Evolutionary conservation across 345 rosid species (phyloP).

Genomic region (Excoecaria cochinchinensis): DNA sequence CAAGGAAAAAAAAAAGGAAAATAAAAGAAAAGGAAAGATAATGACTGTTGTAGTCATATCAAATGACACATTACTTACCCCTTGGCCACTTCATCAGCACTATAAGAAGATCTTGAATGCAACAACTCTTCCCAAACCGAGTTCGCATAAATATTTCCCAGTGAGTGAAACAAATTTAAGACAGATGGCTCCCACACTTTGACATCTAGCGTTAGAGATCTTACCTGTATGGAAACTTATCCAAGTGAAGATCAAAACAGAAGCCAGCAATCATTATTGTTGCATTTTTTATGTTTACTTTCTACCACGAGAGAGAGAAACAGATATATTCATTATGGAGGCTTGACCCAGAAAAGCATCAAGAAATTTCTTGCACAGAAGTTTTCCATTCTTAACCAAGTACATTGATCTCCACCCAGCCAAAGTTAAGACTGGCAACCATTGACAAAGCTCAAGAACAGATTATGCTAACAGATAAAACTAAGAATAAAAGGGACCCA

Average conservation of each 20-base stretch:
- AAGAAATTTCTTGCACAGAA: too few species aligned
- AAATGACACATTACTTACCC: slow-evolving; percentile 44
- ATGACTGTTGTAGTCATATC: slow-evolving; percentile 13
- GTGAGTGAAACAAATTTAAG: slow-evolving; percentile 63
- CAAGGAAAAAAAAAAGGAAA: not conserved
- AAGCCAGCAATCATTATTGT: not conserved
- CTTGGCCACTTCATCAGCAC: slow-evolving; percentile 32
- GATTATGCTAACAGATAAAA: not conserved
- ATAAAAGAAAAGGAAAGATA: slow-evolving; percentile 6
- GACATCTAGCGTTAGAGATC: slow-evolving; percentile 75
- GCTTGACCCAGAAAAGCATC: too few species aligned
- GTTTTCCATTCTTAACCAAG: too few species aligned
- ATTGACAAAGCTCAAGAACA: too few species aligned
- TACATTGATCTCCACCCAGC: too few species aligned
- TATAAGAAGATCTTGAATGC: slow-evolving; percentile 31
- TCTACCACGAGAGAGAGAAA: too few species aligned
- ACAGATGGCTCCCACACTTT: slow-evolving; percentile 86
- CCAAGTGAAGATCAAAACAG: slow-evolving; percentile 3
- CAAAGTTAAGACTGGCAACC: too few species aligned
- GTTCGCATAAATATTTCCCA: slow-evolving; percentile 67
- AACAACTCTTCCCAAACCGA: slow-evolving; percentile 78
- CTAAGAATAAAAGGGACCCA: too few species aligned
- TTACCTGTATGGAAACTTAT: slow-evolving; percentile 49
- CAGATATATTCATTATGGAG: too few species aligned
- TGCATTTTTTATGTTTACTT: not conserved